Conservation (phyloP, 2,329 filamentous ascomycete species). For the Aciculosporium take region DNA sequence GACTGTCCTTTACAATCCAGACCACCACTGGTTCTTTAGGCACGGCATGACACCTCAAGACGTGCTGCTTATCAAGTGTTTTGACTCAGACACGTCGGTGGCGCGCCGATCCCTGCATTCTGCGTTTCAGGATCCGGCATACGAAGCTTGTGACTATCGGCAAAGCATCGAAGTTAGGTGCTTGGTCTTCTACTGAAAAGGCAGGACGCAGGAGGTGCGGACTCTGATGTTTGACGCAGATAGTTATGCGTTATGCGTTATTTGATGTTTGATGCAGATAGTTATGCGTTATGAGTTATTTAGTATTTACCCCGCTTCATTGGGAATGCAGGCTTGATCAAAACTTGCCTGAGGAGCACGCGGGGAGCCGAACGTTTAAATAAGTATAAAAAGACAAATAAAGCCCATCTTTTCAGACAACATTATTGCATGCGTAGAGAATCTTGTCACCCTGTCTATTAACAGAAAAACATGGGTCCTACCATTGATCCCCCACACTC, state of each 20-base stretch:
- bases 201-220: neutral
- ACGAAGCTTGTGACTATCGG: conserved; percentile 40
- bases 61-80: conserved; percentile 46
- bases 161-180: conserved; percentile 53
- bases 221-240: neutral
- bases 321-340: too few species aligned
- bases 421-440: too few species aligned
- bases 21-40: conserved; percentile 39
- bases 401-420: too few species aligned
- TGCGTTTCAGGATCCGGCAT: conserved; percentile 34
- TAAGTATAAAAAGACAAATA: neutral
- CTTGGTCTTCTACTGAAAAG: conserved; percentile 42
- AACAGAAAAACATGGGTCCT: conserved; percentile 21
- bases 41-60: conserved; percentile 36
- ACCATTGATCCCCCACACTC: conserved; percentile 26
- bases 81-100: conserved; percentile 44
- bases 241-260: neutral
- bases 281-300: neutral
- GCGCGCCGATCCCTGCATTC: conserved; percentile 38
- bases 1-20: conserved; percentile 24
- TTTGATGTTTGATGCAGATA: neutral
- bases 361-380: too few species aligned
- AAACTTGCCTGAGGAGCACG: too few species aligned
- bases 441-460: too few species aligned
- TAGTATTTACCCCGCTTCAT: too few species aligned